These are phyloP conservation scores for Cynanchum wilfordii DNA, from an alignment of 257 asterid genomes.

Conservation along the genomic window DNA sequence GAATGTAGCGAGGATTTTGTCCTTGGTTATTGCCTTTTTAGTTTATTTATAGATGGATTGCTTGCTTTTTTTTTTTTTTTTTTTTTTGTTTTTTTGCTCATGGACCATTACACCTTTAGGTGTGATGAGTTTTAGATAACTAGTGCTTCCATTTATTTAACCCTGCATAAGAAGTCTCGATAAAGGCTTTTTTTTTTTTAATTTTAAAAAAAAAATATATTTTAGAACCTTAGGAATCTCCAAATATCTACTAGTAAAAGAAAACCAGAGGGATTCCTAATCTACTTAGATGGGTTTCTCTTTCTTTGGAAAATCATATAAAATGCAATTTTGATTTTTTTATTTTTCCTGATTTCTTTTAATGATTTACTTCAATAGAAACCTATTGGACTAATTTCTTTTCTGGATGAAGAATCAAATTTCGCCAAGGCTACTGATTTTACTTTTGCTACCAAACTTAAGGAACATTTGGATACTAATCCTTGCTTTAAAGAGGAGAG, in stretches of 20 bases:
- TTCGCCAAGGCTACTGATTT: constrained; percentile 66
- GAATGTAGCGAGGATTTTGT: not conserved
- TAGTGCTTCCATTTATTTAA: not conserved
- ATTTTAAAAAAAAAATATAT: no score
- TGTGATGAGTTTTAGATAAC: not conserved
- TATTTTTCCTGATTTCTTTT: no score
- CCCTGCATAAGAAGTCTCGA: not conserved
- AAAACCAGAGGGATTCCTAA: no score
- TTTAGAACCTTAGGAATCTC: no score
- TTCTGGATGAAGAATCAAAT: constrained; percentile 81
- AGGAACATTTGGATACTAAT: constrained; percentile 57
- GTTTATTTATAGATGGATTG: not conserved
- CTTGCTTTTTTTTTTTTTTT: no score
- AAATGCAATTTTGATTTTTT: no score
- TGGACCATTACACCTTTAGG: not conserved
- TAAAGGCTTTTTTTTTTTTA: not conserved
- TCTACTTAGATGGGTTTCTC: no score
- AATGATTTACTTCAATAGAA: no score
- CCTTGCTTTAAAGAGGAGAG: constrained; percentile 62
- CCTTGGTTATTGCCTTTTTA: not conserved
- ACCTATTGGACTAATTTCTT: constrained; percentile 69
- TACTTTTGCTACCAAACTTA: constrained; percentile 59
- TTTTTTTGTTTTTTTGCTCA: not conserved
- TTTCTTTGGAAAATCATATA: no score
- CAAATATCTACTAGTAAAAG: constrained; percentile 7